Conservation (phyloP, 2,329 filamentous ascomycete genomes). For the Monosporascus cannonballus region DNA sequence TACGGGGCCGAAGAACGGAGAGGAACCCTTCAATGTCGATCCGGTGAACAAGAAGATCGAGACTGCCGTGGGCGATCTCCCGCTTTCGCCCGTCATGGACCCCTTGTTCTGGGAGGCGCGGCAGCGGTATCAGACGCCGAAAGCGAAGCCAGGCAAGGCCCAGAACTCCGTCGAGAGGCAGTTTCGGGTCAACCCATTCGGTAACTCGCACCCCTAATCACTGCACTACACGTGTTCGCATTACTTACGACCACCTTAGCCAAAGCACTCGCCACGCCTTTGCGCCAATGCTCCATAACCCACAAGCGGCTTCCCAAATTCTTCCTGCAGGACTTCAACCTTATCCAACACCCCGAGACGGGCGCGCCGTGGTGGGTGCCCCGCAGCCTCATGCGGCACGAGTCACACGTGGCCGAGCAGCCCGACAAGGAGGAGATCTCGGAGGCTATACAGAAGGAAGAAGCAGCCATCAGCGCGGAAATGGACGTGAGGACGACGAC, state of each 20-base stretch:
- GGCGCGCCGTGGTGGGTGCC: slow-evolving; percentile 52
- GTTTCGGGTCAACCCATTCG: slow-evolving; percentile 58
- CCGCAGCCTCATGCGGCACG: slow-evolving; percentile 27
- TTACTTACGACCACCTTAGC: slow-evolving; percentile 34
- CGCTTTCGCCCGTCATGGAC: slow-evolving; percentile 50
- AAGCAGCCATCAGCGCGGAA: background rate
- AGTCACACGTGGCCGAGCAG: slow-evolving; percentile 4
- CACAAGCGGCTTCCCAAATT: slow-evolving; percentile 45
- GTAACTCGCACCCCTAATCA: slow-evolving; percentile 31
- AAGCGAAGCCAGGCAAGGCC: slow-evolving; percentile 27
- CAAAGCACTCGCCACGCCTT: slow-evolving; percentile 52
- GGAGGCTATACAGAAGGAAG: slow-evolving; percentile 11
- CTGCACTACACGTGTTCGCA: background rate
- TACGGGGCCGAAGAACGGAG: slow-evolving; percentile 11
- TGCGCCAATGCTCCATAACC: slow-evolving; percentile 51
- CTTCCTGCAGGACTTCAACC: slow-evolving; percentile 57
- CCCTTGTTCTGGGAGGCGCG: slow-evolving; percentile 39
- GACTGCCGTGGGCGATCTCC: slow-evolving; percentile 41
- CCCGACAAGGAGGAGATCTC: slow-evolving; percentile 1
- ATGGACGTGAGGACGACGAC: background rate
- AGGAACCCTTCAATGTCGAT: slow-evolving; percentile 31
- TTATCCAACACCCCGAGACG: slow-evolving; percentile 49
- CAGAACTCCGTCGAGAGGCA: slow-evolving; percentile 48
- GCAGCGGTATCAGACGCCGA: slow-evolving; percentile 34
- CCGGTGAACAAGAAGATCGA: slow-evolving; percentile 34